Conservation (phyloP, 2,329 filamentous ascomycete genomes). For the Pezicula carpinea region DNA sequence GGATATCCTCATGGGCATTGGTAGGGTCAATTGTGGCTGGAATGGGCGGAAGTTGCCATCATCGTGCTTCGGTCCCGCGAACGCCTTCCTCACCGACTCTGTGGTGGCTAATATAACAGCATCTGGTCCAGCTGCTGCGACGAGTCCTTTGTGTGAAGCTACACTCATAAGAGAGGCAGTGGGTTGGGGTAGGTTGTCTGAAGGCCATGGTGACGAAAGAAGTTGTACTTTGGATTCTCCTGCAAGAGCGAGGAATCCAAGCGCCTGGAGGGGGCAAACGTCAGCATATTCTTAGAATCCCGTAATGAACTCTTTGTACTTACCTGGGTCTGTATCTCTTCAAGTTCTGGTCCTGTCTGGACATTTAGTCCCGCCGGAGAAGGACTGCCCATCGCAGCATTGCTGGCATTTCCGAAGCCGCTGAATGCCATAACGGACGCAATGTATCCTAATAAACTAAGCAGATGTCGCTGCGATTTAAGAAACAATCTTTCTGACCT, state of each 20-base stretch:
- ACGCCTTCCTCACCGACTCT: slow-evolving; percentile 71
- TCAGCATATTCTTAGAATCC: slow-evolving; percentile 11
- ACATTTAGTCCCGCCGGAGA: slow-evolving; percentile 32
- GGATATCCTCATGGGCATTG: slow-evolving; percentile 71
- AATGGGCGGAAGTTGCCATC: slow-evolving; percentile 67
- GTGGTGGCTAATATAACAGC: slow-evolving; percentile 72
- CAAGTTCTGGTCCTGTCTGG: slow-evolving; percentile 61
- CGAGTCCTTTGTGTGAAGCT: slow-evolving; percentile 71
- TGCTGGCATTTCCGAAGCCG: slow-evolving; percentile 47
- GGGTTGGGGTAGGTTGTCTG: slow-evolving; percentile 58
- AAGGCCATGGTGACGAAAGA: slow-evolving; percentile 73
- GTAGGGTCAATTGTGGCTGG: slow-evolving; percentile 66
- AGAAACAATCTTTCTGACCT: not conserved
- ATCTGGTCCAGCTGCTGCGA: slow-evolving; percentile 85
- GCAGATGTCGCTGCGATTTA: too few relatives aligned
- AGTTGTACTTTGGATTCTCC: slow-evolving; percentile 78
- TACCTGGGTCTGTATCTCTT: slow-evolving; percentile 80
- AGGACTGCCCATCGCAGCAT: slow-evolving; percentile 37
- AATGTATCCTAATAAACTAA: slow-evolving; percentile 25
- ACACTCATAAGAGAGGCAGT: slow-evolving; percentile 81
- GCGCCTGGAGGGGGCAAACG: slow-evolving; percentile 39
- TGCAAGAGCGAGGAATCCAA: slow-evolving; percentile 77
- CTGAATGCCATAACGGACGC: slow-evolving; percentile 58
- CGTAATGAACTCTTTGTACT: slow-evolving; percentile 13
- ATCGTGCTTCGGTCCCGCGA: slow-evolving; percentile 53